Evolutionary conservation across 2,329 filamentous ascomycete genomes (phyloP).

Genomic region (Parasarocladium wereldwijsianum): DNA sequence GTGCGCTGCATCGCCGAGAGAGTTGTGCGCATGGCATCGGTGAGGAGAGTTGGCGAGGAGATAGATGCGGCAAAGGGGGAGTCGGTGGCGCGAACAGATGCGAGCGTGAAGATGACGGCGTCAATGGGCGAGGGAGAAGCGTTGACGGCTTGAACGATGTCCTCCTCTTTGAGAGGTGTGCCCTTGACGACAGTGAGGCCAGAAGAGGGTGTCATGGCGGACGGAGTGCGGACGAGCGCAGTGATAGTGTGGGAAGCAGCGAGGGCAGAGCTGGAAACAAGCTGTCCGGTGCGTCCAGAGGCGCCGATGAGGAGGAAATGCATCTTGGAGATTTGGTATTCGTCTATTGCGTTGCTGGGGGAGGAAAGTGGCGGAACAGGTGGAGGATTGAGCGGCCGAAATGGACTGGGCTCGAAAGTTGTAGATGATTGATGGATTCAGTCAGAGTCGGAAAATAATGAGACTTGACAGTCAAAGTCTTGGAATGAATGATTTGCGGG

Average conservation of each 20-base stretch:
- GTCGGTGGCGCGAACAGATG: constrained; percentile 25
- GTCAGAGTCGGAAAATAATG: too few species aligned
- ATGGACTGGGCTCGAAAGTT: too few species aligned
- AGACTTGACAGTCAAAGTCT: too few species aligned
- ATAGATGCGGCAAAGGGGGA: constrained; percentile 25
- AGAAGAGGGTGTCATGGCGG: constrained; percentile 11
- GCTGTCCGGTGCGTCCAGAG: constrained; percentile 25
- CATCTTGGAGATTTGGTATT: constrained; percentile 15
- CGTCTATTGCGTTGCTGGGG: too few species aligned
- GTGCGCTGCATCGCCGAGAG: constrained; percentile 21
- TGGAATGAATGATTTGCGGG: too few species aligned
- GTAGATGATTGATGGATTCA: too few species aligned
- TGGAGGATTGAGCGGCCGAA: too few species aligned
- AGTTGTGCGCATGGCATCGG: constrained; percentile 23
- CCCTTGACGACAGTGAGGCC: constrained; percentile 22
- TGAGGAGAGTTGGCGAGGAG: constrained; percentile 27
- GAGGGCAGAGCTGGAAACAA: constrained; percentile 21
- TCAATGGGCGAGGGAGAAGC: constrained; percentile 7
- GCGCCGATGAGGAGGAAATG: constrained; percentile 27
- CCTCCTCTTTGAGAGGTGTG: constrained; percentile 14
- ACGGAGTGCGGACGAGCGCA: constrained; percentile 24
- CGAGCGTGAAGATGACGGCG: constrained; percentile 32
- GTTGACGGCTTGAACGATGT: constrained; percentile 17
- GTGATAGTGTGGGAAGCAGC: constrained; percentile 20
- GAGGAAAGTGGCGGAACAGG: too few species aligned